Base-by-base conservation (phyloP, 768 basidiomycete species). In the Erythrobasidium yunnanense region DNA sequence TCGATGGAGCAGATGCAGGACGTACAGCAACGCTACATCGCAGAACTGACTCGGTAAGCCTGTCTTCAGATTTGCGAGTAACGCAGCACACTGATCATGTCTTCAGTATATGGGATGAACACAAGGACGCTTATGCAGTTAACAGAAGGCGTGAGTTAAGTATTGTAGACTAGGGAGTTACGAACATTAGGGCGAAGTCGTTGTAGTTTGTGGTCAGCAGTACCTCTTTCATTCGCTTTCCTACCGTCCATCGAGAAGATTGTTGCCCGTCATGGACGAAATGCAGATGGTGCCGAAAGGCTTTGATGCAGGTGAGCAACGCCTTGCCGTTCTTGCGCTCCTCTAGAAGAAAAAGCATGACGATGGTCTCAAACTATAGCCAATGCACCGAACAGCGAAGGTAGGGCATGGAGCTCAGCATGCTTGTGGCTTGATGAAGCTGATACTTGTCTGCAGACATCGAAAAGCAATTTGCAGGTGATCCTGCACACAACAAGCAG, bases 41-140 rank as follows among this genome's bases (percentile, higher is more conserved):
- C 87, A 47, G 92, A 99, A 76, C 79, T 97, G 34, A 85, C 87
- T 71, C 80, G 90, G 91, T 90, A 55, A 60, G 85, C 77, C 25
- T 35, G 23, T 29, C 27, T 18, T 3, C 6, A 5, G 6, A 20
- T 23, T 47, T 42, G 15, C 25, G 18, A 17, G 47, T 49, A 1
- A 25, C 22, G 49, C 17, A 7, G 53, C 57, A 6, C 32, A 38
- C 58, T 57, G 54, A 35, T 20, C 47, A 4, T 65, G 50, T 7
- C 32, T 17, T 27, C 71, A 95, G 91, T 54, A 93, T 96, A 70
- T 97, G 92, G 92, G 83, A 97, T 74, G 84, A 85, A 5, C 93
- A 96, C 79, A 97, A 97, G 77, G 87, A 96, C 73, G 81, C 85
- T 58, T 68, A 68, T 46, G 62, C 58, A 2, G 51, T 27, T 22